Evolutionary conservation across 352 stramenopile species (phyloP), one percentile per base, ranked within the genome.

Genomic region (Ophiocytium majus): DNA sequence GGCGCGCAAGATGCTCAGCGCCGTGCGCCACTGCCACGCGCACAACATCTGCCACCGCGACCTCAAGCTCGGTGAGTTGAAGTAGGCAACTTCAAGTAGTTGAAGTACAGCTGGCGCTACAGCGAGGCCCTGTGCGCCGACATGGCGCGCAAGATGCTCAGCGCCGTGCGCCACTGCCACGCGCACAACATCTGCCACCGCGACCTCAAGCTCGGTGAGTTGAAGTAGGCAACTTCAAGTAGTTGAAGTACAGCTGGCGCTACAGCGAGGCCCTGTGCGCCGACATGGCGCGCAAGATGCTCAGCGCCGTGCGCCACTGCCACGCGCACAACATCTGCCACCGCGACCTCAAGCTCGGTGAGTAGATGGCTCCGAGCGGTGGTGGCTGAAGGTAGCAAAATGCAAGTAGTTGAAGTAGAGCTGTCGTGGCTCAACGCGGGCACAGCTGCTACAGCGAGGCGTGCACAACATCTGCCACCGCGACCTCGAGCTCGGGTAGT

Each of bases 31-130:
- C 64, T 88, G 82, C 63, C 86, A 89, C 75, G 66, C 43, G 10
- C 76, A 88, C 80, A 79, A 66, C 1, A 83, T 89, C 37, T 88
- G 82, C 50, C 86, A 88, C 63, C 71, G 86, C 19, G 86, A 89
- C 49, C 83, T 89, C 33, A 88, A 89, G 83, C 63, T 86, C 75
- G 57, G 63, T 36, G 17, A 66, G 88, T 10, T 1, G 23, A 50
- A 80, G 9, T 19, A 9, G 63, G 5, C 43, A 14, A 14, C 14
- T 57, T 57, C 43, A 14, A 5, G 43, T 57, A 14, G 5, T 57
- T 14, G 43, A 57, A 14, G 5, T 5, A 5, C 5, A 5, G 43
- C 43, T 57, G 5, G 43, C 43, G 43, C 43, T 57, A 14, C 14
- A 14, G 43, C 43, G 43, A 14, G 43, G 43, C 43, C 5, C 5